Base-by-base conservation (phyloP, 2,329 filamentous ascomycete species). In the Fusarium foetens region DNA sequence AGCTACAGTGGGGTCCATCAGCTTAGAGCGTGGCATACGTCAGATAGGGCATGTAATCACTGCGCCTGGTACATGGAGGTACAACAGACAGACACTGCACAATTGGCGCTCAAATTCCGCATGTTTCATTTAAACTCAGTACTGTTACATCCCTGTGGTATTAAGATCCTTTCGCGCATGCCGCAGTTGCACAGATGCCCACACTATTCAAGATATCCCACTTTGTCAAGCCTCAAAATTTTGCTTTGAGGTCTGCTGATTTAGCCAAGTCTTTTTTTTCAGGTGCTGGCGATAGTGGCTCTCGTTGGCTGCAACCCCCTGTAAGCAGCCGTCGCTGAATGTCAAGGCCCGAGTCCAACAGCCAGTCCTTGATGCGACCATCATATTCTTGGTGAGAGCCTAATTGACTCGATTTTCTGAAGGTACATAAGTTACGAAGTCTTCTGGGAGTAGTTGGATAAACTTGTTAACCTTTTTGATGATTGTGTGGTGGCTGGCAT, bases 261-360 rank as follows among this genome's bases (percentile, higher is more conserved):
- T 21, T 53, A 9, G 38, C 14, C 35, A 11, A 9, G 46, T 19
- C 25, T 43, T 19, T 53, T 23, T 53, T 43, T 42, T 9, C 38
- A 29, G 45, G 29, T 35, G 45, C 17, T 35, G 46, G 58, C n/a
- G 39, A 21, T 14, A 11, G 39, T 13, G 36, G 46, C 25, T 53
- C 36, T 53, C 14, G 46, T 36, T 39, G 41, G 23, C 42, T 66
- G 36, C 33, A 23, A n/a, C 45, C 59, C 33, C 63, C 59, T 25
- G 59, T 64, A 48, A 66, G 39, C 21, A 64, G 52, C 42, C 59
- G 36, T 46, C 29, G 43, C 45, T 64, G 63, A 19, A 58, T 23
- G 45, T 64, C 59, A 23, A 66, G 63, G 33, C 59, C 63, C 12
- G 59, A 46, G 39, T 63, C 63, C 31, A 33, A 51, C 38, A 66